Base-by-base conservation (phyloP, 768 basidiomycete species). In the Trametes meyenii region DNA sequence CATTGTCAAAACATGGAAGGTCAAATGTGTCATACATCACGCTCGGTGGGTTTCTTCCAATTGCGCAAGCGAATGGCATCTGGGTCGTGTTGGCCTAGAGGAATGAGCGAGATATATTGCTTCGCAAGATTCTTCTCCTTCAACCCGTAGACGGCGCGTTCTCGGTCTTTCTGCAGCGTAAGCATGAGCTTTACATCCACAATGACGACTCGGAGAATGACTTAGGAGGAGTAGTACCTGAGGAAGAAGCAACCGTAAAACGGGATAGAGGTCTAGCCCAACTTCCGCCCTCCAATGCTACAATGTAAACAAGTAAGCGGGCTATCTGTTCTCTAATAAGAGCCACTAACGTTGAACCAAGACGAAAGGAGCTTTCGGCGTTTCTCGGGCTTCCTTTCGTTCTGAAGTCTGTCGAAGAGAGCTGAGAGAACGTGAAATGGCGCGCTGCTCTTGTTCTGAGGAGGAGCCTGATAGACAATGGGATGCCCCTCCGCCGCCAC, bases 81-180 rank as follows among this genome's bases (percentile, higher is more conserved):
- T 7, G 86, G 87, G 57, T 93, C 90, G 70, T 85, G 85, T 71
- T 76, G 83, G 40, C 89, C 89, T 2, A 99, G 79, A 1, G 92
- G 92, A 38, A 98, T 90, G 2, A 96, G 82, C 63, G 90, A 88
- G 77, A 96, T 93, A 71, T 96, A 97, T 11, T 85, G 86, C 74
- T 95, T 98, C 5, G 95, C 96, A 2, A 99, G 77, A 70, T 90
- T 92, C 76, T 90, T 91, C 78, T 99, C 97, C 72, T 99, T 99
- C 66, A 97, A 74, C 14, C 94, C 92, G 73, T 98, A 99, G 0
- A 95, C 88, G 0, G 92, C 84, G 55, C 97, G 86, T 63, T 98
- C 94, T 36, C 89, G 83, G 72, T 98, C 97, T 84, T 97, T 92
- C 94, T 98, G 72, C 21, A 60, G 14, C 51, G 8, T 50, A 33